phyloP scores from a whole-genome alignment of 441 rosid species.

The Isatis lusitanica region DNA sequence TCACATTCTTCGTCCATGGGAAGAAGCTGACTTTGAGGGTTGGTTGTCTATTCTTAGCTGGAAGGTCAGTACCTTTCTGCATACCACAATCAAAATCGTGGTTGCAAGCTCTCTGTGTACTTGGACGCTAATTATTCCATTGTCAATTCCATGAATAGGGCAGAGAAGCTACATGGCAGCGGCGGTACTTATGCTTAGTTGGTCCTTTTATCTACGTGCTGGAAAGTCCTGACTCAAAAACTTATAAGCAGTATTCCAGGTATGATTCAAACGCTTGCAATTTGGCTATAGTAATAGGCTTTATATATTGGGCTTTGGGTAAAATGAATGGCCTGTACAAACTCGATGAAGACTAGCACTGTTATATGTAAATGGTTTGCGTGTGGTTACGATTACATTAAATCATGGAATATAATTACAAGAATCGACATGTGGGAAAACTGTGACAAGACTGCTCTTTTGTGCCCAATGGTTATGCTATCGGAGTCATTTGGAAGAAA shows the following conservation, averaged over 20 bases:
- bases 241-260: conserved; percentile 95
- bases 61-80: conserved; percentile 59
- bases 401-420: conserved; percentile 6
- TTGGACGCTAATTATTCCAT: conserved; percentile 22
- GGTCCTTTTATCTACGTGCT: conserved; percentile 89
- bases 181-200: conserved; percentile 81
- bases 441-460: conserved; percentile 9
- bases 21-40: conserved; percentile 94
- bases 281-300: conserved; percentile 24
- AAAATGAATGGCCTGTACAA: conserved; percentile 19
- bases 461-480: conserved; percentile 17
- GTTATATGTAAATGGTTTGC: conserved; percentile 10
- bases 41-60: conserved; percentile 80
- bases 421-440: neutral
- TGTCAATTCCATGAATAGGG: conserved; percentile 57
- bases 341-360: conserved; percentile 1
- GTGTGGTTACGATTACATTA: neutral
- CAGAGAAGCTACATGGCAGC: conserved; percentile 96
- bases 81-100: neutral
- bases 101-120: conserved; percentile 15
- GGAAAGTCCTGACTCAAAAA: conserved; percentile 70
- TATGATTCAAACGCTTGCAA: conserved; percentile 34
- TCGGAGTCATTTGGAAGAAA: neutral
- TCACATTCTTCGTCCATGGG: conserved; percentile 68
- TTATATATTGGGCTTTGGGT: conserved; percentile 8